phyloP scores from a whole-genome alignment of 2,329 filamentous ascomycete species.

The Fusarium sp. region DNA sequence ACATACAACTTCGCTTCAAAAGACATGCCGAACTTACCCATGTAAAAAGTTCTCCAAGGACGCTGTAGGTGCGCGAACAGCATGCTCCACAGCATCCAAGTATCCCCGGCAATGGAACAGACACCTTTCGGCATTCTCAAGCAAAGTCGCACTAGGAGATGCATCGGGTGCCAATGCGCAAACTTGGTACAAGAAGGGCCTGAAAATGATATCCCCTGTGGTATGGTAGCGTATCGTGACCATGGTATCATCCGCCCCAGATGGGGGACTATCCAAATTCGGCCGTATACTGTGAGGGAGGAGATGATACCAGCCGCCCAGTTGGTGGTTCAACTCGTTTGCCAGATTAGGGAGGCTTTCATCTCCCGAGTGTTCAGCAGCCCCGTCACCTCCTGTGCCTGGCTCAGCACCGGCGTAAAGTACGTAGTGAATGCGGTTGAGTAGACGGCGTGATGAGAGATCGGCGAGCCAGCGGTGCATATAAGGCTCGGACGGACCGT shows the following conservation, averaged over 20 bases:
- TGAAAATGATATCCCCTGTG: constrained; percentile 30
- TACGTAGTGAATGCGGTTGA: constrained; percentile 36
- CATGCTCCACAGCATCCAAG: constrained; percentile 27
- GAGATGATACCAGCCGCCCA: constrained; percentile 35
- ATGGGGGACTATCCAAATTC: constrained; percentile 10
- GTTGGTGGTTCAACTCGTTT: constrained; percentile 32
- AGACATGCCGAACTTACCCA: constrained; percentile 1
- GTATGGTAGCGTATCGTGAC: constrained; percentile 36
- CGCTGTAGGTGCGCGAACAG: constrained; percentile 16
- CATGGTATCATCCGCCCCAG: constrained; percentile 30
- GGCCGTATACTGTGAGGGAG: constrained; percentile 34
- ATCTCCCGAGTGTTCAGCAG: not conserved
- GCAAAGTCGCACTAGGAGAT: constrained; percentile 4
- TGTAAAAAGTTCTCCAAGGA: constrained; percentile 34
- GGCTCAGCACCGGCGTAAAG: constrained; percentile 33
- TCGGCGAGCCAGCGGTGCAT: constrained; percentile 38
- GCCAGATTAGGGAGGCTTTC: constrained; percentile 27
- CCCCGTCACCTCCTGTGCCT: constrained; percentile 8
- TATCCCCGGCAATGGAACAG: constrained; percentile 32
- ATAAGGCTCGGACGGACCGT: constrained; percentile 24
- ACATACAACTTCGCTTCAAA: accelerated
- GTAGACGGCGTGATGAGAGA: constrained; percentile 30
- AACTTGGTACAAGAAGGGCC: constrained; percentile 33
- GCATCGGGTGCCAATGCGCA: constrained; percentile 10
- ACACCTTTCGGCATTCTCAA: constrained; percentile 34